Evolutionary conservation across 108 stramenopile genomes (phyloP), one percentile per base, ranked within the genome.

Genomic region (Fragilariopsis cylindrus): DNA sequence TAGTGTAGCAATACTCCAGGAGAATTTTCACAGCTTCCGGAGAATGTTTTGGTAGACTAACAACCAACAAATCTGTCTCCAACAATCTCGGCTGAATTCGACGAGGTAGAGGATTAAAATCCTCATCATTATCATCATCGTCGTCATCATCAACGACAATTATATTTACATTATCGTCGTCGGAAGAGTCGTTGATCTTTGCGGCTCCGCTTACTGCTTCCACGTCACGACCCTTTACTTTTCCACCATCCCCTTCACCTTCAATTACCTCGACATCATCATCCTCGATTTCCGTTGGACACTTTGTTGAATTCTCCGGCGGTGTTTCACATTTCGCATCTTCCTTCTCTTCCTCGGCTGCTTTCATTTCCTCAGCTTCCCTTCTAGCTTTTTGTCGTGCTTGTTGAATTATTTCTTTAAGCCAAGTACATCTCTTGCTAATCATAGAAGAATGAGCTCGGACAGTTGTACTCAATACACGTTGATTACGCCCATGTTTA

Each of bases 1-100:
- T 93, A 3, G 92, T 96, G 79, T 92, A 96, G 75, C 87, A 84
- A 70, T 96, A 93, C 70, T 96, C 94, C 62, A 96, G 72, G n/a
- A 96, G 71, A 19, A 96, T 73, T 62, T 88, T 86, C 45, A 96
- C 85, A n/a, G 94, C 90, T 57, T 96, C 88, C 3, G 94, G 91
- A 40, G 92, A 72, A 72, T 95, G 90, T 57, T 92, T 81, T 7
- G 60, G 49, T 8, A 84, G 52, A 4, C 73, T 66, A 44, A 84
- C 78, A 54, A 48, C 48, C 55, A 83, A 57, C 19, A 78, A 18
- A 57, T 71, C 47, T 41, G 72, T 49, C 47, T 81, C 13, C 76
- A 66, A 9, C 1, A 56, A 7, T 44, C 48, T 15, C 12, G 50
- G 16, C 13, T 68, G 67, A 49, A 63, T 18, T 60, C 16, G 69